Conservation (phyloP, 805 yeast genomes). For the Candida odintsovae region DNA sequence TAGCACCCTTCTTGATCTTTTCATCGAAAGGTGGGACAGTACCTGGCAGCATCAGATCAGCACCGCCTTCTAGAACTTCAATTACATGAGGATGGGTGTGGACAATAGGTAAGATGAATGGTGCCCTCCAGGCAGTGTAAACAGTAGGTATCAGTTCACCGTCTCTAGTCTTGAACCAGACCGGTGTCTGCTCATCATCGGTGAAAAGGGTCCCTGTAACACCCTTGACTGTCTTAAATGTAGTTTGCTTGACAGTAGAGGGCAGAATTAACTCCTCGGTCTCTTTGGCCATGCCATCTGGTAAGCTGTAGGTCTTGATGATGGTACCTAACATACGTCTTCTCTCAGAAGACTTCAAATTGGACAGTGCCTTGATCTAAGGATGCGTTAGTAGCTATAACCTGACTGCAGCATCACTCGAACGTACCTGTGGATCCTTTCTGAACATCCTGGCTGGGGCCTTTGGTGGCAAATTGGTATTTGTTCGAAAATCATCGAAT, state of each 20-base stretch:
- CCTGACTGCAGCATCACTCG: too few relatives aligned
- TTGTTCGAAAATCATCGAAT: background rate
- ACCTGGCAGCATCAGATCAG: conserved; percentile 77
- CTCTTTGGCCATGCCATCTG: conserved; percentile 25
- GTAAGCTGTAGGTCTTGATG: conserved; percentile 35
- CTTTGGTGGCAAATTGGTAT: background rate
- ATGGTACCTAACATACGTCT: conserved; percentile 44
- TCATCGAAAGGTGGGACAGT: conserved; percentile 51
- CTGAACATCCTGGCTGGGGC: conserved; percentile 5
- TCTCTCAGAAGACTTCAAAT: conserved; percentile 78
- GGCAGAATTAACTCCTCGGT: conserved; percentile 19
- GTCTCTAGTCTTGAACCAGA: conserved; percentile 65
- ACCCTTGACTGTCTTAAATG: conserved; percentile 48
- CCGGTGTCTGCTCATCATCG: conserved; percentile 58
- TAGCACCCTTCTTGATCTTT: conserved; percentile 40
- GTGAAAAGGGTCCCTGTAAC: conserved; percentile 59
- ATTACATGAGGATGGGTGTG: conserved; percentile 72
- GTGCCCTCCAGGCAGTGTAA: conserved; percentile 65
- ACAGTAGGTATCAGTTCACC: conserved; percentile 61
- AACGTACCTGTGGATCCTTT: conserved; percentile 9
- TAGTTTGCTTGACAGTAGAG: conserved; percentile 47
- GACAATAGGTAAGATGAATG: conserved; percentile 60
- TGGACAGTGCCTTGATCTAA: conserved; percentile 64
- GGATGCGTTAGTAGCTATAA: background rate
- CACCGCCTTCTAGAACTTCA: conserved; percentile 67